Evolutionary conservation across 108 stramenopile genomes (phyloP).

Genomic region (Nitzschia sp.): DNA sequence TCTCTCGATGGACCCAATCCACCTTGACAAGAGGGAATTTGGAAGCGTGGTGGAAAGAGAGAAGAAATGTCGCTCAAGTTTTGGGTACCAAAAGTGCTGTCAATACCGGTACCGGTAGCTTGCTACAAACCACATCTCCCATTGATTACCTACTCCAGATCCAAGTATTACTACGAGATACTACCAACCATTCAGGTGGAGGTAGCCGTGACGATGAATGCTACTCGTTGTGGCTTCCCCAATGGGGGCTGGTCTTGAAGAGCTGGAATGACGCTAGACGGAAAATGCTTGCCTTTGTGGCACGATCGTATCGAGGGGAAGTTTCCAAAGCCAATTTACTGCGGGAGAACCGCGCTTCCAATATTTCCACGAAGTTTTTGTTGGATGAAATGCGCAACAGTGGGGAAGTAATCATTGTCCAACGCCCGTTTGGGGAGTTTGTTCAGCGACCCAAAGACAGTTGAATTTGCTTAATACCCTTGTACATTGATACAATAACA

Average conservation of each 20-base stretch:
- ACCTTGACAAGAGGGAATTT: constrained; percentile 16
- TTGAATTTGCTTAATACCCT: too few relatives aligned
- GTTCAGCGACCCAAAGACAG: constrained; percentile 3
- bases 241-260: constrained; percentile 32
- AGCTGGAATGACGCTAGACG: constrained; percentile 28
- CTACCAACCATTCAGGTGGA: not conserved
- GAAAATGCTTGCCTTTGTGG: constrained; percentile 17
- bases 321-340: constrained; percentile 22
- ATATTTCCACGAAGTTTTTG: constrained; percentile 30
- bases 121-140: not conserved
- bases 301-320: constrained; percentile 16
- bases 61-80: not conserved
- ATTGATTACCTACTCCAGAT: constrained; percentile 15
- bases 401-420: constrained; percentile 12
- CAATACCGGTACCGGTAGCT: too few relatives aligned
- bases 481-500: too few relatives aligned
- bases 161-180: constrained; percentile 23
- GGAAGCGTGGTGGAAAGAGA: constrained; percentile 17
- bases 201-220: not conserved
- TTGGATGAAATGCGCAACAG: constrained; percentile 19
- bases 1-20: constrained; percentile 19
- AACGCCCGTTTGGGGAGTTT: constrained; percentile 39
- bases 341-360: constrained; percentile 24
- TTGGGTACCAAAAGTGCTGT: too few relatives aligned
- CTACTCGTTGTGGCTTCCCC: constrained; percentile 30